These are phyloP conservation scores for Botrytis pseudocinerea DNA, from an alignment of 2,329 filamentous ascomycete genomes.

Conservation along the genomic window DNA sequence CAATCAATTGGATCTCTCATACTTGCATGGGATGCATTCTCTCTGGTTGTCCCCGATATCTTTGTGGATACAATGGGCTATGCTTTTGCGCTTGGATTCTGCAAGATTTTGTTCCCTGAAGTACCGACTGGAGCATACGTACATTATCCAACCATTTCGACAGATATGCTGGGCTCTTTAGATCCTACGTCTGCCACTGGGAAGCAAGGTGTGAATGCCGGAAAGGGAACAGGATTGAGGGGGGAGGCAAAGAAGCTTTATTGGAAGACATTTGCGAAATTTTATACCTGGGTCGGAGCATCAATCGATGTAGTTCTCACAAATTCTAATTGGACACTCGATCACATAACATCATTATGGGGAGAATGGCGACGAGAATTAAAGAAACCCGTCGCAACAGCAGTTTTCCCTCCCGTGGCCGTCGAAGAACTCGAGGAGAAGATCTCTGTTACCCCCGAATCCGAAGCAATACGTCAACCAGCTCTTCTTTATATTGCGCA, in stretches of 20 bases:
- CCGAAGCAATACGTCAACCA: slow-evolving; percentile 68
- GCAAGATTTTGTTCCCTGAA: slow-evolving; percentile 74
- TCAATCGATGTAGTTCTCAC: slow-evolving; percentile 95
- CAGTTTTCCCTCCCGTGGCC: slow-evolving; percentile 90
- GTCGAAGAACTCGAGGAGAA: slow-evolving; percentile 78
- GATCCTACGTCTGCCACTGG: slow-evolving; percentile 61
- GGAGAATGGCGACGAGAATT: slow-evolving; percentile 54
- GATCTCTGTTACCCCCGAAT: slow-evolving; percentile 68
- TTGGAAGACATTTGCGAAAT: slow-evolving; percentile 79
- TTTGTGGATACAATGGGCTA: slow-evolving; percentile 99
- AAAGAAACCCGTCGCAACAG: slow-evolving; percentile 54
- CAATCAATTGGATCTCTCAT: slow-evolving; percentile 88
- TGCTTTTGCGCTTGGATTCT: slow-evolving; percentile 82
- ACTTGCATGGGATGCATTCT: slow-evolving; percentile 89
- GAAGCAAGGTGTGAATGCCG: slow-evolving; percentile 76
- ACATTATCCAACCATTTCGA: slow-evolving; percentile 97
- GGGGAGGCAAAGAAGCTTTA: slow-evolving; percentile 76
- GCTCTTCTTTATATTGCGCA: slow-evolving; percentile 91
- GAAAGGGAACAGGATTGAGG: slow-evolving; percentile 70
- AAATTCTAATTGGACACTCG: slow-evolving; percentile 92
- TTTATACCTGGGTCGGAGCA: slow-evolving; percentile 82
- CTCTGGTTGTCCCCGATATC: slow-evolving; percentile 86
- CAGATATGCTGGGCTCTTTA: slow-evolving; percentile 89
- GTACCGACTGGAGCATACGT: slow-evolving; percentile 92
- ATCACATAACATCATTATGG: slow-evolving; percentile 81